Percentiles rank a stretch among this genome's conserved stretches.
Evolutionary conservation across 2,329 filamentous ascomycete species (phyloP).

Genomic region (Amauroascus verrucosus): DNA sequence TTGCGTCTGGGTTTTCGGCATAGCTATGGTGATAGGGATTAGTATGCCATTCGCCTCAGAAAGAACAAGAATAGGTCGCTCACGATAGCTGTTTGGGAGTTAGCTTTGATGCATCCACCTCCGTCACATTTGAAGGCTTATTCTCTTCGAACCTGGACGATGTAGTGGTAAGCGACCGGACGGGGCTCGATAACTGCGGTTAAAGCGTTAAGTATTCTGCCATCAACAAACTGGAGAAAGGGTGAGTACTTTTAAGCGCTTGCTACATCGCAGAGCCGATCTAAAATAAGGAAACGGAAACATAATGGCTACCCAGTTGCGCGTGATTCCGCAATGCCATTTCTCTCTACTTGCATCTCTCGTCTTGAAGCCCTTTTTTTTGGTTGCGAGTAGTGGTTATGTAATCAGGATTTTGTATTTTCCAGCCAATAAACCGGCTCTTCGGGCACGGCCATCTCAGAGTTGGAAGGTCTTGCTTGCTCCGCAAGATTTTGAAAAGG

Average conservation of each 20-base stretch:
- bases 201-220: background rate
- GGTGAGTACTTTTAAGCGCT: slow-evolving; percentile 13
- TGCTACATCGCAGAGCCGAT: slow-evolving; percentile 11
- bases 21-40: background rate
- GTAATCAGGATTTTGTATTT: background rate
- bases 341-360: background rate
- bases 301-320: slow-evolving; percentile 11
- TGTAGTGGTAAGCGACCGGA: slow-evolving; percentile 9
- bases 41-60: background rate
- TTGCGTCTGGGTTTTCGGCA: slow-evolving; percentile 4
- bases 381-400: background rate
- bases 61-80: background rate
- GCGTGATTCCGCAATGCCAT: background rate
- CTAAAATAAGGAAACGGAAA: slow-evolving; percentile 15
- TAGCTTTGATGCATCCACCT: slow-evolving; percentile 1
- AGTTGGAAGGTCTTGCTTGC: background rate
- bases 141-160: background rate
- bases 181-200: slow-evolving; percentile 7
- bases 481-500: background rate
- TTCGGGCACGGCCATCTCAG: background rate
- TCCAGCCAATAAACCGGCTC: slow-evolving; percentile 6
- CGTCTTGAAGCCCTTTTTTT: background rate
- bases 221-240: background rate
- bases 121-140: background rate
- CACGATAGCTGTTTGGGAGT: background rate